Conservation (phyloP, 2,329 filamentous ascomycete species). For the Aureobasidium musti region DNA sequence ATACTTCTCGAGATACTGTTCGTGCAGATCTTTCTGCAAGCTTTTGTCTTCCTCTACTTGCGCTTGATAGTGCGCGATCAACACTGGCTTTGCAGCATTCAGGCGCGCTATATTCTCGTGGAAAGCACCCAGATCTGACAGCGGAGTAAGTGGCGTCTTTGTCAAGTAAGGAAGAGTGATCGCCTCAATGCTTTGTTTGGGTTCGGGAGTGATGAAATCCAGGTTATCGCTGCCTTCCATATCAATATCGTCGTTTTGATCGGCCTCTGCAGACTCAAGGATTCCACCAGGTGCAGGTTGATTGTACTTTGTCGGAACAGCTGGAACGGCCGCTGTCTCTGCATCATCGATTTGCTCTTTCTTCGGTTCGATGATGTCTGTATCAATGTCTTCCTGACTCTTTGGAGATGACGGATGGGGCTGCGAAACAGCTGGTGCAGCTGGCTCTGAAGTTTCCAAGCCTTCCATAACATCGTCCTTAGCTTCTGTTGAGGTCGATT, state of each 20-base stretch:
- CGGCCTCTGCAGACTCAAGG: conserved; percentile 5
- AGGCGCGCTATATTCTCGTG: conserved; percentile 44
- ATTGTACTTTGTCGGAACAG: conserved; percentile 33
- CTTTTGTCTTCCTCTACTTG: conserved; percentile 33
- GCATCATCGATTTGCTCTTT: conserved; percentile 39
- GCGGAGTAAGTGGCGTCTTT: conserved; percentile 47
- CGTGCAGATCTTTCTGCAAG: conserved; percentile 32
- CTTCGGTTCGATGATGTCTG: conserved; percentile 40
- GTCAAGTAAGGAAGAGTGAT: conserved; percentile 50
- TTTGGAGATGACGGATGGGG: neutral
- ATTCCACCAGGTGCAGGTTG: conserved; percentile 29
- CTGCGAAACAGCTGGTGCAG: neutral
- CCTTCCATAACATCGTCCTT: conserved; percentile 21
- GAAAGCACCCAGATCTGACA: conserved; percentile 46
- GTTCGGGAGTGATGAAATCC: conserved; percentile 33
- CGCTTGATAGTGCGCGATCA: conserved; percentile 36
- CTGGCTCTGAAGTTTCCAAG: neutral
- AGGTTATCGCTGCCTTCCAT: conserved; percentile 32
- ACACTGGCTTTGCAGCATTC: conserved; percentile 40
- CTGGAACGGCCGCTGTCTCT: conserved; percentile 34
- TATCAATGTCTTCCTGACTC: conserved; percentile 7
- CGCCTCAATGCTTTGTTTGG: conserved; percentile 45
- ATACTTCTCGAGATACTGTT: conserved; percentile 45
- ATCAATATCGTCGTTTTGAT: conserved; percentile 29
- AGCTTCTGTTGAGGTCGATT: conserved; percentile 17